Evolutionary conservation across 2,329 filamentous ascomycete species (phyloP).

Genomic region (Pyrenophora seminiperda): DNA sequence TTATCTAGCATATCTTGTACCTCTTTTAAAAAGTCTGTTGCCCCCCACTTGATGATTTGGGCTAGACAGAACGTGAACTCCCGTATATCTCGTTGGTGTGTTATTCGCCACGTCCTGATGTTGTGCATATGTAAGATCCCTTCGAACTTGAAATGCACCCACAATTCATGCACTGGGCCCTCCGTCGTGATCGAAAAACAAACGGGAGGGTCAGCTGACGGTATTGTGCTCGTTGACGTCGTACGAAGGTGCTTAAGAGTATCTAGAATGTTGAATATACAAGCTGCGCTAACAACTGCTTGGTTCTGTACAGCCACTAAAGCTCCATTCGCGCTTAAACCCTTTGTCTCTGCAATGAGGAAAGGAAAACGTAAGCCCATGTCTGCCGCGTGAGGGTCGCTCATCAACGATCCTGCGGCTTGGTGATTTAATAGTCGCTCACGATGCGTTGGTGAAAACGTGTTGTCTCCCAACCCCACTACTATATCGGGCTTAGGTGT

Average conservation of each 20-base stretch:
- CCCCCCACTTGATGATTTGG: slow-evolving; percentile 16
- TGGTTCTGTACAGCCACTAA: slow-evolving; percentile 26
- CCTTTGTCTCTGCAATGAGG: slow-evolving; percentile 23
- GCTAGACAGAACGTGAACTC: slow-evolving; percentile 12
- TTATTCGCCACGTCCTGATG: slow-evolving; percentile 15
- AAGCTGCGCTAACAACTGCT: slow-evolving; percentile 22
- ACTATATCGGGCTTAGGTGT: slow-evolving; percentile 25
- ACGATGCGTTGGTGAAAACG: slow-evolving; percentile 12
- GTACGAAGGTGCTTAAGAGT: slow-evolving; percentile 16
- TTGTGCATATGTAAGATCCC: slow-evolving; percentile 14
- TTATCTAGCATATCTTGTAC: slow-evolving; percentile 12
- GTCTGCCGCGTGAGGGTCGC: slow-evolving; percentile 21
- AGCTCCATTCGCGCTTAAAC: slow-evolving; percentile 17
- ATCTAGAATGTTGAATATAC: slow-evolving; percentile 19
- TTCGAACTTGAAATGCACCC: slow-evolving; percentile 20
- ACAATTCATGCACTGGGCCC: slow-evolving; percentile 26
- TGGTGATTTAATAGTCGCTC: slow-evolving; percentile 15
- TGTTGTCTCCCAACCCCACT: slow-evolving; percentile 18
- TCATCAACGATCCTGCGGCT: slow-evolving; percentile 14
- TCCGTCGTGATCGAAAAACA: slow-evolving; percentile 17
- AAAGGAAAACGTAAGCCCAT: slow-evolving; percentile 27
- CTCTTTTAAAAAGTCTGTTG: not conserved
- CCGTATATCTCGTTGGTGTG: slow-evolving; percentile 11
- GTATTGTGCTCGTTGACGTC: not conserved
- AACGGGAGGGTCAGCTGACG: not conserved